phyloP scores from a whole-genome alignment of 495 filamentous ascomycete species.

The Corynascus novoguineensis region DNA sequence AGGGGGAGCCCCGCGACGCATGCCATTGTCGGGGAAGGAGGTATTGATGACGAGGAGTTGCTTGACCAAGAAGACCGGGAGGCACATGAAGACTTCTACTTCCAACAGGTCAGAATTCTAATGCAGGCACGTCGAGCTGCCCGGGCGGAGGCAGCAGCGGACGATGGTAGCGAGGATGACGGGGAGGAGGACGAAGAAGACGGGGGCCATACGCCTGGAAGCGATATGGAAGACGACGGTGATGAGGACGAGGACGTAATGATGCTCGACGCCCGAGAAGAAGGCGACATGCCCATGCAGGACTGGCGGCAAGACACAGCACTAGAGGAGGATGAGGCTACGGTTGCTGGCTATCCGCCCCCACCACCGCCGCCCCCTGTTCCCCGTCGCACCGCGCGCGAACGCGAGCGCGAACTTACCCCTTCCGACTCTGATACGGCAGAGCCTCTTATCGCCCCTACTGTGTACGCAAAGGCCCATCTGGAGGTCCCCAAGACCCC shows the following conservation, averaged over 20 bases:
- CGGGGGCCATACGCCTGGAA: conserved; percentile 31
- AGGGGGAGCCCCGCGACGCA: conserved; percentile 82
- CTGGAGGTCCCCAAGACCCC: conserved; percentile 56
- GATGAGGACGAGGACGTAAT: conserved; percentile 51
- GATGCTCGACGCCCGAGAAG: conserved; percentile 42
- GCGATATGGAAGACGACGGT: conserved; percentile 40
- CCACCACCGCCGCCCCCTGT: conserved; percentile 58
- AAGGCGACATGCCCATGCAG: conserved; percentile 56
- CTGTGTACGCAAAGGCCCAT: conserved; percentile 48
- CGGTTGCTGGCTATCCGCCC: conserved; percentile 61
- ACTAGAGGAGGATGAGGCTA: conserved; percentile 61
- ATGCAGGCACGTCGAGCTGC: conserved; percentile 41
- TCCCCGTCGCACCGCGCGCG: conserved; percentile 31
- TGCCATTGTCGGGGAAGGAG: conserved; percentile 73
- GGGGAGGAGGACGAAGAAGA: conserved; percentile 56
- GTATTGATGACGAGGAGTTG: conserved; percentile 81
- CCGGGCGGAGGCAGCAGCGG: conserved; percentile 52
- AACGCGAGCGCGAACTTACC: conserved; percentile 52
- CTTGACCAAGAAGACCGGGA: conserved; percentile 33
- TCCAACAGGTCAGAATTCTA: conserved; percentile 30
- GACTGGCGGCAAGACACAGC: conserved; percentile 41
- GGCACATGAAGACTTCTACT: conserved; percentile 22
- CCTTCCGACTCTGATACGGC: conserved; percentile 56
- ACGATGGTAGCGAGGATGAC: conserved; percentile 66
- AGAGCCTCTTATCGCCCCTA: conserved; percentile 53